These are phyloP conservation scores for Cordyceps farinosa DNA, from an alignment of 2,329 filamentous ascomycete genomes.

Conservation along the genomic window DNA sequence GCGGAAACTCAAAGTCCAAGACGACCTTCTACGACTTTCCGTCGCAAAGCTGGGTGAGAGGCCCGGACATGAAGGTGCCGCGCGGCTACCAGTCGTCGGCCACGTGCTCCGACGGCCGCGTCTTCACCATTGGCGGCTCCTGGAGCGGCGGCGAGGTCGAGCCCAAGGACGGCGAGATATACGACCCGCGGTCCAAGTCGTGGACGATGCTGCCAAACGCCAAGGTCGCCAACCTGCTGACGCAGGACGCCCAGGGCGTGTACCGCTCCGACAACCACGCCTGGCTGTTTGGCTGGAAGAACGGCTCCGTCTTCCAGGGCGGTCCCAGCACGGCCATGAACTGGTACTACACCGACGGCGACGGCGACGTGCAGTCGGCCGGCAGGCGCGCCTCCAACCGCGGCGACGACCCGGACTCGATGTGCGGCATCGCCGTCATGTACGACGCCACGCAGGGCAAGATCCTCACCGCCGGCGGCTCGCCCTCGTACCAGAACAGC, in stretches of 20 bases:
- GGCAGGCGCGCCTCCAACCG: constrained; percentile 30
- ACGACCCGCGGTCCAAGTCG: constrained; percentile 39
- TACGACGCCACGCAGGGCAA: constrained; percentile 56
- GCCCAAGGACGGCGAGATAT: constrained; percentile 55
- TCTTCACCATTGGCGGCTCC: constrained; percentile 58
- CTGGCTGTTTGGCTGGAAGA: constrained; percentile 40
- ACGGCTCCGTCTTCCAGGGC: constrained; percentile 50
- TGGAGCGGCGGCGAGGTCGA: constrained; percentile 43
- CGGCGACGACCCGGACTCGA: constrained; percentile 42
- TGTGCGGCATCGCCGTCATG: constrained; percentile 56
- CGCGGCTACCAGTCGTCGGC: constrained; percentile 53
- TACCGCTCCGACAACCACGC: constrained; percentile 40
- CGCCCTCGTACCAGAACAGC: constrained; percentile 42
- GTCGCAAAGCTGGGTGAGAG: constrained; percentile 36
- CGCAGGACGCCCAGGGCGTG: constrained; percentile 45
- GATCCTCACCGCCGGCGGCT: constrained; percentile 51
- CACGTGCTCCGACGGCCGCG: constrained; percentile 48
- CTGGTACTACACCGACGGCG: constrained; percentile 49
- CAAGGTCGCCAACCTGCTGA: constrained; percentile 48
- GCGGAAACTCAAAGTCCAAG: constrained; percentile 46
- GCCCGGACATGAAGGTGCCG: constrained; percentile 40
- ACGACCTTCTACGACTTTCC: constrained; percentile 46
- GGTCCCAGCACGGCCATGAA: constrained; percentile 53
- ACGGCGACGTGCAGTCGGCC: constrained; percentile 39
- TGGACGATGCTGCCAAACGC: constrained; percentile 46